Conservation (phyloP, 106 monocot genomes). For the Dioscorea dumetorum region DNA sequence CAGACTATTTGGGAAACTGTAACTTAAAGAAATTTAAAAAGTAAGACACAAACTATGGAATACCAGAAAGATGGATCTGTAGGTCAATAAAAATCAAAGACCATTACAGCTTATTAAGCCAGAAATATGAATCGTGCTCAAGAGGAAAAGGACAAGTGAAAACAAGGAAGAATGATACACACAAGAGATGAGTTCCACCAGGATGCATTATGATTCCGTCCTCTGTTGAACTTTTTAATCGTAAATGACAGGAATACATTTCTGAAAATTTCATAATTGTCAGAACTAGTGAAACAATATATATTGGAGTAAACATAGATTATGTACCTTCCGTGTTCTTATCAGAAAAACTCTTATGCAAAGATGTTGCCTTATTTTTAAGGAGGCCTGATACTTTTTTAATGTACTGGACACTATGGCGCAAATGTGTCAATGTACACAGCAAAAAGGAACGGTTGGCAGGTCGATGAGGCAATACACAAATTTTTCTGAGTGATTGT, state of each 20-base stretch:
- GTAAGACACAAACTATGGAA: neutral
- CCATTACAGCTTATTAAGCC: no score
- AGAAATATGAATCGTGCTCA: neutral
- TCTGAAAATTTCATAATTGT: slow-evolving; percentile 26
- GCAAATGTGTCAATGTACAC: slow-evolving; percentile 85
- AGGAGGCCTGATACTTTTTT: slow-evolving; percentile 83
- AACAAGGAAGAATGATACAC: slow-evolving; percentile 22
- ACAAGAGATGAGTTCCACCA: slow-evolving; percentile 95
- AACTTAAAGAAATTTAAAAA: neutral
- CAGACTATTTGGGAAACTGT: slow-evolving; percentile 91
- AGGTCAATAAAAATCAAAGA: no score
- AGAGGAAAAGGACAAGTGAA: neutral
- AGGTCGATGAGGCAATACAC: slow-evolving; percentile 56
- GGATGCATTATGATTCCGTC: slow-evolving; percentile 74
- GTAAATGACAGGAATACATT: slow-evolving; percentile 74
- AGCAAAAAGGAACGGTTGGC: slow-evolving; percentile 61
- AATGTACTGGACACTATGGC: slow-evolving; percentile 75
- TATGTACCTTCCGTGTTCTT: slow-evolving; percentile 51
- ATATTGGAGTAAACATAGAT: neutral
- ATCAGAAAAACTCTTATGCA: slow-evolving; percentile 58
- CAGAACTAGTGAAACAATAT: neutral
- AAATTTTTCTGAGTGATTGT: slow-evolving; percentile 68
- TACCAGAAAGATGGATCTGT: neutral
- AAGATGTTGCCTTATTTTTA: slow-evolving; percentile 64
- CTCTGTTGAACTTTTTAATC: slow-evolving; percentile 76